Evolutionary conservation across 2,329 filamentous ascomycete species (phyloP).

Genomic region (Cladosporium sp.): DNA sequence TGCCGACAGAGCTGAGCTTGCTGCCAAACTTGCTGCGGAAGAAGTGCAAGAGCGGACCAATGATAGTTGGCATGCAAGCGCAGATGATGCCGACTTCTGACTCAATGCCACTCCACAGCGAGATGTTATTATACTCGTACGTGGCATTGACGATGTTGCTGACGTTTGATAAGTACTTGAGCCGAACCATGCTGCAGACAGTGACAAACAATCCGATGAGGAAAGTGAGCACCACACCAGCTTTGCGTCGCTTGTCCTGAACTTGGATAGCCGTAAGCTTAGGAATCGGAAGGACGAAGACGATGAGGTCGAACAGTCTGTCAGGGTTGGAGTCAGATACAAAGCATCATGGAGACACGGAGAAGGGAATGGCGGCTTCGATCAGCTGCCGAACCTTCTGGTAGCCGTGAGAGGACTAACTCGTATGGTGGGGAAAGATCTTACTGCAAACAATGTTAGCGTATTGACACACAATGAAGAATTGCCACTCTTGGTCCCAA

Average conservation of each 20-base stretch:
- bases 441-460: not conserved
- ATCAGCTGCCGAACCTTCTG: not conserved
- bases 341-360: not conserved
- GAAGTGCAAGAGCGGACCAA: conserved; percentile 4
- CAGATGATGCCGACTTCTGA: conserved; percentile 15
- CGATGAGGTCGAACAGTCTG: conserved; percentile 19
- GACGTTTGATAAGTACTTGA: conserved; percentile 15
- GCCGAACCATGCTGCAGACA: conserved; percentile 14
- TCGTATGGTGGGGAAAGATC: not conserved
- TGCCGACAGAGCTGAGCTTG: conserved; percentile 3
- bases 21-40: conserved; percentile 1
- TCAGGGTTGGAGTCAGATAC: not conserved
- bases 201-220: conserved; percentile 15
- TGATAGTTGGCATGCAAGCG: conserved; percentile 16
- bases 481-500: too few species aligned
- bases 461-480: not conserved
- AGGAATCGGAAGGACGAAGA: conserved; percentile 20
- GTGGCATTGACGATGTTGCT: conserved; percentile 13
- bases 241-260: conserved; percentile 14
- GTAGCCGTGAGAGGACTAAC: too few species aligned
- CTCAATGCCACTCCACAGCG: conserved; percentile 12
- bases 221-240: conserved; percentile 14
- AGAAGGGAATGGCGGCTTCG: not conserved
- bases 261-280: conserved; percentile 6
- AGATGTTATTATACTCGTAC: not conserved